These are phyloP conservation scores for Taphrina flavorubra DNA, from an alignment of 1,139 yeast species.

Conservation along the genomic window DNA sequence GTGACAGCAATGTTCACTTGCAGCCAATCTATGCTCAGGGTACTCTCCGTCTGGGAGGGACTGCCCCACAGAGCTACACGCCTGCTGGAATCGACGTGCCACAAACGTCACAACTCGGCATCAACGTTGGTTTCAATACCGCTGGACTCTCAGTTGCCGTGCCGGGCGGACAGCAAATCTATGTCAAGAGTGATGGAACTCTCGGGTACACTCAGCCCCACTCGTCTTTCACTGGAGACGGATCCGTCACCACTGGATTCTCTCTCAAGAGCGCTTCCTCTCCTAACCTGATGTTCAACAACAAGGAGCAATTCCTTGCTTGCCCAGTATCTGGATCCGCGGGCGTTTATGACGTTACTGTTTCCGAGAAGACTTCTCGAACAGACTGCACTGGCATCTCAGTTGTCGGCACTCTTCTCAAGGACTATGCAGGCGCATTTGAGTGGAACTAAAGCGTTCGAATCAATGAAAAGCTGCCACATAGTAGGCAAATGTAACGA, in stretches of 20 bases:
- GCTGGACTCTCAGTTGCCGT: slow-evolving; percentile 22
- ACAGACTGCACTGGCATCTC: slow-evolving; percentile 32
- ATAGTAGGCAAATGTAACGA: not conserved
- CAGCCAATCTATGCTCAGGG: slow-evolving; percentile 19
- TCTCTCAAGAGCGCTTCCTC: slow-evolving; percentile 6
- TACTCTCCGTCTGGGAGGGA: slow-evolving; percentile 25
- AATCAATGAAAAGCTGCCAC: not conserved
- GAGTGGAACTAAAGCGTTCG: slow-evolving; percentile 17
- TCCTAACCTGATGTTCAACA: slow-evolving; percentile 13
- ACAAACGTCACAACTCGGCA: not conserved
- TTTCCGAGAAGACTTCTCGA: slow-evolving; percentile 26
- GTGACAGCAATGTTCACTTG: slow-evolving; percentile 23
- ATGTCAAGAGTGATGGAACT: slow-evolving; percentile 29
- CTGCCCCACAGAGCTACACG: slow-evolving; percentile 13
- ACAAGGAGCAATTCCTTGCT: slow-evolving; percentile 16
- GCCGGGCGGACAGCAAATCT: slow-evolving; percentile 39
- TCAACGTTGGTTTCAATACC: slow-evolving; percentile 8
- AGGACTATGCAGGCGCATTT: slow-evolving; percentile 14
- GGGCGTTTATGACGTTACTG: slow-evolving; percentile 30
- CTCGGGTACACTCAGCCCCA: slow-evolving; percentile 36
- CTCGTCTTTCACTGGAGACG: slow-evolving; percentile 23
- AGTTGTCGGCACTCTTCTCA: not conserved
- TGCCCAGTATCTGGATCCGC: slow-evolving; percentile 21
- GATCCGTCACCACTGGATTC: slow-evolving; percentile 25
- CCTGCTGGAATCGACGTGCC: slow-evolving; percentile 21